A percentile compares a stretch with the other conserved stretches of the same genome.
phyloP scores from a whole-genome alignment of 371 early-diverging fungal species.

The Saksenaea oblongispora region DNA sequence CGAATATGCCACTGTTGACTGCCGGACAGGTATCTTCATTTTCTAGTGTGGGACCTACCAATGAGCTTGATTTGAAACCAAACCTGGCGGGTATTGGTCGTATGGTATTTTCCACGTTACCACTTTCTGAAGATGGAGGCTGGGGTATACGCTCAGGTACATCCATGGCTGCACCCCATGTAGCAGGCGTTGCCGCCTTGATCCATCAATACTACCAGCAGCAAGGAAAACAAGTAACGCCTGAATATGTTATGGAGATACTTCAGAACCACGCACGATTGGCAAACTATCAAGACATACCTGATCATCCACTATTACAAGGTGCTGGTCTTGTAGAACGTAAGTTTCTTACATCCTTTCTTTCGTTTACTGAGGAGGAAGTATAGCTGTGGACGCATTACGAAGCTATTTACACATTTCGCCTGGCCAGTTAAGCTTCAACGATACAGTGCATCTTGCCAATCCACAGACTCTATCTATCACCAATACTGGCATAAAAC shows the following conservation, averaged over 20 bases:
- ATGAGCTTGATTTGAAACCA: constrained; percentile 52
- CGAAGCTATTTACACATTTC: constrained; percentile 48
- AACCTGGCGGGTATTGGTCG: constrained; percentile 70
- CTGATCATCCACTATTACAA: constrained; percentile 52
- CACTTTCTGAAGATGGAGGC: constrained; percentile 22
- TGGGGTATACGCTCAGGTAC: constrained; percentile 73
- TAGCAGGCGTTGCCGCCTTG: constrained; percentile 70
- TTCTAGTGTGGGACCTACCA: constrained; percentile 51
- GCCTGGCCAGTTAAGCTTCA: constrained; percentile 70
- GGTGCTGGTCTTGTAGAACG: constrained; percentile 82
- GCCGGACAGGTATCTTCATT: constrained; percentile 48
- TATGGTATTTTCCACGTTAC: constrained; percentile 71
- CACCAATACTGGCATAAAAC: constrained; percentile 50
- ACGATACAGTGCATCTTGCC: constrained; percentile 56
- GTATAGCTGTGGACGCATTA: constrained; percentile 56
- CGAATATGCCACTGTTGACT: constrained; percentile 13
- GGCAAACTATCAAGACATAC: constrained; percentile 23
- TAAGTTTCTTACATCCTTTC: constrained; percentile 9
- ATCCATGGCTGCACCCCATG: constrained; percentile 74
- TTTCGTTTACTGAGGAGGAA: not conserved
- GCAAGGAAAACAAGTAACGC: constrained; percentile 5
- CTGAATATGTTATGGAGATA: constrained; percentile 30
- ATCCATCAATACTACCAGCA: constrained; percentile 41
- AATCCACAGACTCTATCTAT: constrained; percentile 44
- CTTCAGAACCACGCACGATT: constrained; percentile 56